Base-by-base conservation (phyloP, 2,329 filamentous ascomycete species). In the Neoscytalidium dimidiatum region DNA sequence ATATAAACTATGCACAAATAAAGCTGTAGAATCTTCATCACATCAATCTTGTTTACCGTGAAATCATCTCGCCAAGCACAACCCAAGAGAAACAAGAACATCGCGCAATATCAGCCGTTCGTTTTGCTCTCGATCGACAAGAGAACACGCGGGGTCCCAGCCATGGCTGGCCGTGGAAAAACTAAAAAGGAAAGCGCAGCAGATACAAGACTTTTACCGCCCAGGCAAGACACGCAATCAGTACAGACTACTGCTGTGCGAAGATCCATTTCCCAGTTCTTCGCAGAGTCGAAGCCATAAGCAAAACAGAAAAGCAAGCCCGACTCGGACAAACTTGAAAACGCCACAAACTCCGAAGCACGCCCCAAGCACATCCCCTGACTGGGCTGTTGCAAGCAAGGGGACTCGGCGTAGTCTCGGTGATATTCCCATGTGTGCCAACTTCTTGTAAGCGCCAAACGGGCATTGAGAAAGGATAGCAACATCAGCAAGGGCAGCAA, bases 41-140 rank as follows among this genome's bases (percentile, higher is more conserved):
- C 35, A 46, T 46, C 56, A 60, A 60, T 60, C 56, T 46, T 60
- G 38, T 29, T 60, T 46, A 46, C 56, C 56, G 56, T 60, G 9
- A 46, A 60, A 7, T 21, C 38, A 33, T 60, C 23, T 17, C 53
- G n/a, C 23, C 21, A 46, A 21, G 17, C 7, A 28, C n/a, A n/a
- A 8, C 19, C 3, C 9, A 26, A 26, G 21, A 58, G 21, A 58
- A 43, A 13, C 21, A 21, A 31, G 33, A 26, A 6, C n/a, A 17
- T 11, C 21, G 11, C 2, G 19, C 5, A 29, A 9, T 28, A 17
- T 43, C 11, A 57, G 33, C 28, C 21, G 23, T 43, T 41, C n/a
- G 38, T 60, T 46, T 60, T 28, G 21, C 26, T 49, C 48, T 41
- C 38, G 38, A 41, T 31, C 28, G 28, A 28, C 48, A 52, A 28